Percentiles rank a stretch among this genome's conserved stretches.
Evolutionary conservation across 2,329 filamentous ascomycete species (phyloP).

Genomic region (Neofusicoccum ribis): DNA sequence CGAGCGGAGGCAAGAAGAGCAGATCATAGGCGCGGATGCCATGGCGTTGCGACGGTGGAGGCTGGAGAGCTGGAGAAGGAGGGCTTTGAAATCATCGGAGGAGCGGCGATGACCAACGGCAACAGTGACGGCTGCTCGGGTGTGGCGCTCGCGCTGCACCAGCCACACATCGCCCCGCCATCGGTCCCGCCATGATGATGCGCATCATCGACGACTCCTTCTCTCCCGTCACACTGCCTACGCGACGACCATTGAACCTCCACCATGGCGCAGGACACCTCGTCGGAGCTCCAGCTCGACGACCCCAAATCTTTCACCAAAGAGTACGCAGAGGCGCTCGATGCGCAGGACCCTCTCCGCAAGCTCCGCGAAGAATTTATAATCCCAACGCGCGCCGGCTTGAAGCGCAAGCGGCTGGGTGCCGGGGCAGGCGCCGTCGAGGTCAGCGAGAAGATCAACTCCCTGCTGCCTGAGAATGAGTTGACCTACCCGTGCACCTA

Average conservation of each 20-base stretch:
- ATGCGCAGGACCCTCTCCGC: slow-evolving; percentile 40
- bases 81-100: slow-evolving; percentile 15
- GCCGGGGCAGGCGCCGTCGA: background rate
- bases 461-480: slow-evolving; percentile 20
- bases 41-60: slow-evolving; percentile 13
- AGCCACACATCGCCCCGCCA: slow-evolving; percentile 2
- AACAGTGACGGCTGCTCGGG: background rate
- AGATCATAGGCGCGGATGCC: slow-evolving; percentile 31
- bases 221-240: background rate
- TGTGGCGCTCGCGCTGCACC: background rate
- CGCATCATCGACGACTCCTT: background rate
- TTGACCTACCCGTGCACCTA: slow-evolving; percentile 62
- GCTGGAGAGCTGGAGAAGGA: background rate
- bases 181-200: background rate
- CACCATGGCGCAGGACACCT: background rate
- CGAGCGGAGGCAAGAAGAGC: slow-evolving; percentile 32
- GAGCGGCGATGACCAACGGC: background rate
- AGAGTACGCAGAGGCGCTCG: slow-evolving; percentile 34
- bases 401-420: slow-evolving; percentile 61
- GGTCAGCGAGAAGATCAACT: slow-evolving; percentile 3
- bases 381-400: slow-evolving; percentile 71
- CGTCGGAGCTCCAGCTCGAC: slow-evolving; percentile 1
- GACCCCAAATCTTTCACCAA: slow-evolving; percentile 30
- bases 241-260: background rate
- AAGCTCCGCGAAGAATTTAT: slow-evolving; percentile 66